Evolutionary conservation across 1,284 basidiomycete genomes (phyloP).

Genomic region (Cryptococcus hybrid): DNA sequence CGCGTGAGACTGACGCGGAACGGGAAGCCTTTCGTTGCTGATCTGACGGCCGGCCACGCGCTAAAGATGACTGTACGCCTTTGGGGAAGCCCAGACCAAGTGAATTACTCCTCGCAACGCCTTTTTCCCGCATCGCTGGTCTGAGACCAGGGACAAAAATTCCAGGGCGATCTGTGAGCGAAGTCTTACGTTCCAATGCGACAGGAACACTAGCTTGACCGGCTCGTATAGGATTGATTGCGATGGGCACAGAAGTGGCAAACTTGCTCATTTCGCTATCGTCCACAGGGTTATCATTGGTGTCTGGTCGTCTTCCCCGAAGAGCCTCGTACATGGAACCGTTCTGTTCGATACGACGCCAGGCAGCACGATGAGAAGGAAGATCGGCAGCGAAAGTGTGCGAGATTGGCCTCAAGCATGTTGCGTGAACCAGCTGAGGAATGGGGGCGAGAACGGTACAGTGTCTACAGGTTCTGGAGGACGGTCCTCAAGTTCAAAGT

Average conservation of each 20-base stretch:
- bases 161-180: constrained; percentile 37
- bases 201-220: neutral
- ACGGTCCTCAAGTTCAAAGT: constrained; percentile 44
- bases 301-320: neutral
- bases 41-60: constrained; percentile 5
- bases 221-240: constrained; percentile 23
- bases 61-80: no score
- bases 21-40: constrained; percentile 7
- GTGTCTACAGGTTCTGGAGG: neutral
- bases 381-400: constrained; percentile 46
- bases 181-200: constrained; percentile 43
- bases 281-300: constrained; percentile 21
- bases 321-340: constrained; percentile 25
- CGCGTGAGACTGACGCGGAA: constrained; percentile 29
- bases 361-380: constrained; percentile 47
- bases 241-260: constrained; percentile 44
- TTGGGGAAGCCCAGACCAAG: constrained; percentile 12
- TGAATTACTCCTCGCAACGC: constrained; percentile 12
- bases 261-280: constrained; percentile 24
- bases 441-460: neutral
- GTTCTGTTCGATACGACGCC: constrained; percentile 29
- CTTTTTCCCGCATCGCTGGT: constrained; percentile 39
- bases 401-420: constrained; percentile 45
- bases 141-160: constrained; percentile 41
- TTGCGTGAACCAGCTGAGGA: constrained; percentile 22